A percentile compares a stretch with the other conserved stretches of the same genome.
phyloP scores from a whole-genome alignment of 352 stramenopile species.

The Thraustochytrium striatum region DNA sequence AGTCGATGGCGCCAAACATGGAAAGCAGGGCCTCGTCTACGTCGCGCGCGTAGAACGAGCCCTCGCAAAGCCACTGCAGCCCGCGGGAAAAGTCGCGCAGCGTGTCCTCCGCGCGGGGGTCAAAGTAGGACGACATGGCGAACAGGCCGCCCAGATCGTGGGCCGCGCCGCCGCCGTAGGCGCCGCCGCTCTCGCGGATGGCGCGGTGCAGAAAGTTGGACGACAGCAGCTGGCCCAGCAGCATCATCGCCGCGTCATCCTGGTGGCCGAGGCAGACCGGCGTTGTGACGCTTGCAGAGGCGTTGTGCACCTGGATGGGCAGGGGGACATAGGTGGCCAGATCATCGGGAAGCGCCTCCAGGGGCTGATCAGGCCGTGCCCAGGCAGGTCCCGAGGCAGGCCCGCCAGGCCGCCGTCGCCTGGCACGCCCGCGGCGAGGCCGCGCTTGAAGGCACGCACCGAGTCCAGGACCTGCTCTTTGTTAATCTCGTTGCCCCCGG shows the following conservation, averaged over 20 bases:
- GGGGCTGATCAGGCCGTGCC: neutral
- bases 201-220: slow-evolving; percentile 35
- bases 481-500: slow-evolving; percentile 22
- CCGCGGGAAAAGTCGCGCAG: slow-evolving; percentile 15
- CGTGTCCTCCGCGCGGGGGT: slow-evolving; percentile 31
- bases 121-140: slow-evolving; percentile 37
- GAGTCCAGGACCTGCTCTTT: neutral
- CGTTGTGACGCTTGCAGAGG: neutral
- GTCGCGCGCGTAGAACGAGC: slow-evolving; percentile 13
- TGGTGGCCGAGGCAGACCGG: neutral
- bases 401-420: neutral
- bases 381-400: neutral
- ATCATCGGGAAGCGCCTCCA: neutral
- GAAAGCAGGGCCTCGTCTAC: slow-evolving; percentile 35
- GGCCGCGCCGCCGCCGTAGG: slow-evolving; percentile 26
- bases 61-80: slow-evolving; percentile 22
- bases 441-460: neutral
- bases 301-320: slow-evolving; percentile 36
- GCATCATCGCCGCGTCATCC: slow-evolving; percentile 39
- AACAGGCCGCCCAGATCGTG: slow-evolving; percentile 36
- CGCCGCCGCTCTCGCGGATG: slow-evolving; percentile 34
- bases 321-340: slow-evolving; percentile 36
- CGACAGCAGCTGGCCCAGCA: slow-evolving; percentile 27
- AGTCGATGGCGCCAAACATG: slow-evolving; percentile 35
- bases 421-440: neutral